These are phyloP conservation scores for Pichia thaimueangensis DNA, from an alignment of 805 yeast genomes.

Conservation along the genomic window DNA sequence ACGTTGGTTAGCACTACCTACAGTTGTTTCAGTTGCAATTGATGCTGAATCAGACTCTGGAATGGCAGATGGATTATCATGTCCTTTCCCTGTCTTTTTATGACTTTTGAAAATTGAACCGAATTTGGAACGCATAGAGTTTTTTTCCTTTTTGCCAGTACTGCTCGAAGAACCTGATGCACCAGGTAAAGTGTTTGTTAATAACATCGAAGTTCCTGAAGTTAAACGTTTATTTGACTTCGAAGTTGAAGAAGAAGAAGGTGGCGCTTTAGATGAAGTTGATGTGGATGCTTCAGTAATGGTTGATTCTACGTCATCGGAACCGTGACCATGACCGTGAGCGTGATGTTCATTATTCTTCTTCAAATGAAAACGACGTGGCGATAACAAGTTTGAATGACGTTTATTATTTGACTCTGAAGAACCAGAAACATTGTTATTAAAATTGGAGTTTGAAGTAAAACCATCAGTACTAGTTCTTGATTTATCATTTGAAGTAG, in stretches of 20 bases:
- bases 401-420: slow-evolving; percentile 2
- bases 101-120: slow-evolving; percentile 63
- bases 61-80: slow-evolving; percentile 19
- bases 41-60: slow-evolving; percentile 30
- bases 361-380: slow-evolving; percentile 13
- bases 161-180: not conserved
- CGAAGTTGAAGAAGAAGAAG: slow-evolving; percentile 4
- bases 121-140: slow-evolving; percentile 56
- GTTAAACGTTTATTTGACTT: slow-evolving; percentile 9
- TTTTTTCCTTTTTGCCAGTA: slow-evolving; percentile 23
- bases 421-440: slow-evolving; percentile 6
- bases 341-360: slow-evolving; percentile 2
- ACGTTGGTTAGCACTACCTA: slow-evolving; percentile 3
- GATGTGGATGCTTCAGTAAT: slow-evolving; percentile 4
- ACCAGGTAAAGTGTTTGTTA: slow-evolving; percentile 12
- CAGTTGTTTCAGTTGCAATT: slow-evolving; percentile 18
- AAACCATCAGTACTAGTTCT: slow-evolving; percentile 15
- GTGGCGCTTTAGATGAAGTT: not conserved
- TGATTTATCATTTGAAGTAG: slow-evolving; percentile 10
- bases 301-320: not conserved
- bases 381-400: slow-evolving; percentile 8
- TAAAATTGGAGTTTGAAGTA: slow-evolving; percentile 19
- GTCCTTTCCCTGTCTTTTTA: slow-evolving; percentile 41
- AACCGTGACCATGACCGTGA: not conserved
- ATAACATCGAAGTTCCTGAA: slow-evolving; percentile 12